Base-by-base conservation (phyloP, 164 flowering plant genomes). In the Stephania japonica region DNA sequence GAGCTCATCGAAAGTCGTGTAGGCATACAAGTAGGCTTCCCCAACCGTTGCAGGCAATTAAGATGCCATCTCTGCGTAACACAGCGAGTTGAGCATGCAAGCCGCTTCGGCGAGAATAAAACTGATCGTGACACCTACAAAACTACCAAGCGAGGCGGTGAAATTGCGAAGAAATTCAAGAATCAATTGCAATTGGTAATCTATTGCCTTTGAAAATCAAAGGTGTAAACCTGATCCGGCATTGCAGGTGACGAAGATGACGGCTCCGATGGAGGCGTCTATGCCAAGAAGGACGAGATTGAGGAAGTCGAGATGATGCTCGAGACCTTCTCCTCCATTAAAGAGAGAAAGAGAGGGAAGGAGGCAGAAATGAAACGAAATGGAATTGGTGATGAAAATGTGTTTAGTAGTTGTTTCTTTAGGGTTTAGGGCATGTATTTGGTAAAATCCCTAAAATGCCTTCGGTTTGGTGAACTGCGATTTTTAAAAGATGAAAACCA, bases 181-280 rank as follows among this genome's bases (percentile, higher is more conserved):
- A 32, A 32, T 32, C 38, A n/a, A n/a, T n/a, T 32, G 38, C 4
- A 32, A 32, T 32, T 32, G 38, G 43, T 16, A 19, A 42, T 18
- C n/a, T n/a, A n/a, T n/a, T n/a, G 44, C 9, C 53, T 41, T 43
- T 6, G 32, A 59, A 23, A 38, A 32, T 5, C 8, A 68, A 11
- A 42, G n/a, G n/a, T n/a, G 24, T 19, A 41, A 73, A 92, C 97
- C 92, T 9, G 99, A 98, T 5, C 99, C 99, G 49, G 93, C 90
- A 61, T 96, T 98, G 64, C 86, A 91, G 50, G 99, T 97, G 42
- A 93, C 99, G 72, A 96, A 93, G 77, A 96, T 92, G 8, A 98
- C 99, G 61, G 99, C 95, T 43, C 98, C 99, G 71, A 96, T 87
- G 9, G 98, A 90, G n/a, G 97, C 97, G 21, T 98, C 99, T 53